Evolutionary conservation across 2,329 filamentous ascomycete genomes (phyloP), one percentile per base, ranked within the genome.

Genomic region (Talaromyces verruculosus): DNA sequence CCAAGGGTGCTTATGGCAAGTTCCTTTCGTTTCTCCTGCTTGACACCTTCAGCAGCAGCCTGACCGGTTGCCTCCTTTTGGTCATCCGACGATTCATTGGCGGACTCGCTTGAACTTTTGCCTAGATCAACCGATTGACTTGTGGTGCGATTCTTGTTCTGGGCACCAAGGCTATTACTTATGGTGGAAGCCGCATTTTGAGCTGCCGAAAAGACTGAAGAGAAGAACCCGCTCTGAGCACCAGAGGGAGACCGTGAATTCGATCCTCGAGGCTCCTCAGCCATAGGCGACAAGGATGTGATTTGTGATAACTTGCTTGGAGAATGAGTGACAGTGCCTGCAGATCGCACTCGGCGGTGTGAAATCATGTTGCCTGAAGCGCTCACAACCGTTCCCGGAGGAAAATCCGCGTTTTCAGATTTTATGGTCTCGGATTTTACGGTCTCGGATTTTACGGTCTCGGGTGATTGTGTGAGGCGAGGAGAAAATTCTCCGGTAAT

Each of bases 141-240:
- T 37, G 71, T 70, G 43, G 70, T 75, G 65, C 81, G 76, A 57
- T 72, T 73, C 66, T 76, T 85, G 7, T 82, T 79, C 62, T 87
- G 83, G 35, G 83, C 83, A 57, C 83, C 83, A 43, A 84, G 80
- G 39, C 79, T 82, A 75, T 88, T 93, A 59, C 87, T 87, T 57
- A 97, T 89, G 58, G 89, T 92, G 69, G 86, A 92, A 15, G 93
- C 93, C 51, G 94, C 94, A 84, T 90, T 97, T 78, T 98, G 94
- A 19, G 95, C 95, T 55, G 90, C 94, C 47, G 92, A 94, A 69
- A 99, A 88, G 74, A 99, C 91, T 30, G 91, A 93, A 4, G 92
- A 96, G 79, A 99, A 98, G 81, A 99, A 98, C 0, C 93, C 89
- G 37, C 78, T 78, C 64, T 80, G 79, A 37, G 78, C 80, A n/a